Evolutionary conservation across 805 yeast genomes (phyloP).

Genomic region (Torulaspora delbrueckii): DNA sequence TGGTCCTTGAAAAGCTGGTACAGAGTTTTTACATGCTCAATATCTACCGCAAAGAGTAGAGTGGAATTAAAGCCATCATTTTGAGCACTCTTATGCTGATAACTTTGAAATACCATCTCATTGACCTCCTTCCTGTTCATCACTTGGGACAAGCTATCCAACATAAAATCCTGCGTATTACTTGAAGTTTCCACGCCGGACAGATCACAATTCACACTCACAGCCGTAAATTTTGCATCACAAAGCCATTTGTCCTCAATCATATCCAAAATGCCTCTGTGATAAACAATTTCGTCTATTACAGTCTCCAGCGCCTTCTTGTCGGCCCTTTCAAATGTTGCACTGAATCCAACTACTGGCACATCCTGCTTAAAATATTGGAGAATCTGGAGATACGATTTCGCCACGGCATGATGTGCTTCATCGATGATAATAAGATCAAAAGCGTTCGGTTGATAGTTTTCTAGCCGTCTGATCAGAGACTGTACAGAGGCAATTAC

Average conservation of each 20-base stretch:
- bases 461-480: slow-evolving; percentile 43
- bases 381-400: slow-evolving; percentile 55
- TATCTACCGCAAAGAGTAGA: slow-evolving; percentile 71
- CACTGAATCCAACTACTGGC: slow-evolving; percentile 78
- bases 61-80: slow-evolving; percentile 48
- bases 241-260: slow-evolving; percentile 63
- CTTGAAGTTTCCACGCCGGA: slow-evolving; percentile 31
- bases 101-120: slow-evolving; percentile 50
- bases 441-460: slow-evolving; percentile 49
- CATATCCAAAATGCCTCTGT: slow-evolving; percentile 60
- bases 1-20: slow-evolving; percentile 47
- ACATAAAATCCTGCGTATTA: slow-evolving; percentile 45
- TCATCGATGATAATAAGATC: slow-evolving; percentile 81
- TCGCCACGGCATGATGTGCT: slow-evolving; percentile 86
- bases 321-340: slow-evolving; percentile 80
- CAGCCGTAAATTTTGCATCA: slow-evolving; percentile 60
- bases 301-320: slow-evolving; percentile 50
- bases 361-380: slow-evolving; percentile 45
- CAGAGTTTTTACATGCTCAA: slow-evolving; percentile 56
- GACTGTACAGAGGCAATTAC: slow-evolving; percentile 76
- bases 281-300: slow-evolving; percentile 71
- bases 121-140: slow-evolving; percentile 54
- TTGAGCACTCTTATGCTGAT: slow-evolving; percentile 42
- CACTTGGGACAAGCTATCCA: slow-evolving; percentile 46
- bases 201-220: slow-evolving; percentile 46